Base-by-base conservation (phyloP, 306 rosid genomes). In the Ziziphus jujuba region DNA sequence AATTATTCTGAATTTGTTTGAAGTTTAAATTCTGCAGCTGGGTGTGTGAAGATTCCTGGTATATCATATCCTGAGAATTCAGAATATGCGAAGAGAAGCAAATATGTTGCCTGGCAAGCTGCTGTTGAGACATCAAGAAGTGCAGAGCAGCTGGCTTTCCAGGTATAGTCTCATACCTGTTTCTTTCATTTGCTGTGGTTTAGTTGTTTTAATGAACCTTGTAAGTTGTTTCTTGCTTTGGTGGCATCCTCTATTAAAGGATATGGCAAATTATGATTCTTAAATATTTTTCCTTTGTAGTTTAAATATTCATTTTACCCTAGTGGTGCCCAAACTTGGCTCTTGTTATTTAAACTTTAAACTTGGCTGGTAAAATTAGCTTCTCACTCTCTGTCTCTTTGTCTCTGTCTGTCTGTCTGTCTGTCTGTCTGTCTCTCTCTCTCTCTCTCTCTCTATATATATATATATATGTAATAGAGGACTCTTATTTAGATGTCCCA, bases 61-160 rank as follows among this genome's bases (percentile, higher is more conserved):
- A 77, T 90, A 61, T 74, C 87, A 28, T 93, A 93, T 84, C 96
- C 86, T 40, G 99, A 93, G 75, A 91, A 84, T 88, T 90, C 99
- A 78, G 99, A 93, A 73, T 87, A 76, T 77, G 85, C 92, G 4
- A 91, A 79, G 86, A 88, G 99, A 82, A 86, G 95, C 78, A 86
- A 84, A 81, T 72, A 45, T 69, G 59, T 86, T 79, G 83, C 90
- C 47, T 93, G 99, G 99, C 90, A 81, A 71, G 96, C 97, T 81
- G 86, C 95, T 75, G 95, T 93, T 61, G 96, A 88, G 88, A 68
- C 83, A 72, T 85, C 99, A 70, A 80, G 81, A 17, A 90, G 90
- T 79, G 84, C 76, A 51, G 96, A 90, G 71, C 97, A 93, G 82
- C 90, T 93, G 74, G 96, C 96, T 83, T 66, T 90, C 66, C 96